Percentiles rank a stretch among this genome's conserved stretches.
Evolutionary conservation across 352 stramenopile species (phyloP).

Genomic region (Globisporangium cederbergense): DNA sequence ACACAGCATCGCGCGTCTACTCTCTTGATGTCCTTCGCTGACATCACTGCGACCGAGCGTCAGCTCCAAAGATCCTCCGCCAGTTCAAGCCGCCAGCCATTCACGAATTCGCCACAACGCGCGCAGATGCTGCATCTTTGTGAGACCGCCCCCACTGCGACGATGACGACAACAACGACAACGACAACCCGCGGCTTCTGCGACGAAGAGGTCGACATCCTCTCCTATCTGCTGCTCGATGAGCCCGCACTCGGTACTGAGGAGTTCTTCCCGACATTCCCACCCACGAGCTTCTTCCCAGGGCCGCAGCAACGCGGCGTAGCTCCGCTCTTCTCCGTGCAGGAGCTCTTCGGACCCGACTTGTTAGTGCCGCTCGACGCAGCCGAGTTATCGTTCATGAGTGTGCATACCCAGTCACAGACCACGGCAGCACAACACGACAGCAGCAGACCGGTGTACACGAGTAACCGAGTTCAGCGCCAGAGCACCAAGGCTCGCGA

Average conservation of each 20-base stretch:
- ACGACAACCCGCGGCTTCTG: slow-evolving; percentile 13
- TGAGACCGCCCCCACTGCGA: background rate
- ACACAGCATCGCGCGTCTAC: background rate
- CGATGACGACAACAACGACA: background rate
- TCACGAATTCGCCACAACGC: background rate
- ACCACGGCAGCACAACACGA: background rate
- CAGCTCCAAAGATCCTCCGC: background rate
- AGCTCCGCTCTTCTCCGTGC: background rate
- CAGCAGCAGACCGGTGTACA: slow-evolving; percentile 5
- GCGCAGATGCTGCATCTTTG: background rate
- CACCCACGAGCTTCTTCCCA: slow-evolving; percentile 3
- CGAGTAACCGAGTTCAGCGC: background rate
- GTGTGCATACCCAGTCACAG: background rate
- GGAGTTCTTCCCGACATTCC: slow-evolving; percentile 7
- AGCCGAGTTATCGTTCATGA: background rate
- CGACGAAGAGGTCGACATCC: slow-evolving; percentile 17
- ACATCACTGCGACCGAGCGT: background rate
- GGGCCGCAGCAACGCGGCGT: background rate
- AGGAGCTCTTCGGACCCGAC: background rate
- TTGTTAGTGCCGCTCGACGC: slow-evolving; percentile 3
- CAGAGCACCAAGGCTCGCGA: background rate
- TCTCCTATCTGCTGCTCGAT: slow-evolving; percentile 9
- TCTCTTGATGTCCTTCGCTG: background rate
- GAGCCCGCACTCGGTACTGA: background rate
- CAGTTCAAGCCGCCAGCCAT: background rate